Evolutionary conservation across 2,329 filamentous ascomycete genomes (phyloP).

Genomic region (Pyricularia pennisetigena): DNA sequence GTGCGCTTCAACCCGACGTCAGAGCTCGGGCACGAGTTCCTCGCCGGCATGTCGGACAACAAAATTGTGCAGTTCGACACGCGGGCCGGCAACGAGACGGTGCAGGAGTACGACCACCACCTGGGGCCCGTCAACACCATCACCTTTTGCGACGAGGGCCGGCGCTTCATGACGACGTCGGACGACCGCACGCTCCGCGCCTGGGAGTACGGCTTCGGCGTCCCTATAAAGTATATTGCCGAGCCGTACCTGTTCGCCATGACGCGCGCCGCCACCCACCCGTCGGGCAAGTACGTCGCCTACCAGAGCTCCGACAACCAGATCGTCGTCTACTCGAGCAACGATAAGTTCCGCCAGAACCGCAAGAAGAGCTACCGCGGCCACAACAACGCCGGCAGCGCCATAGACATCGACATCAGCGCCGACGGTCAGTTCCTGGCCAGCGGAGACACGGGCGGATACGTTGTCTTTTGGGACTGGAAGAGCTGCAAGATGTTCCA

Average conservation of each 20-base stretch:
- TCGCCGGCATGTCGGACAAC: constrained; percentile 97
- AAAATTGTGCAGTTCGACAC: constrained; percentile 98
- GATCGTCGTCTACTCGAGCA: constrained; percentile 89
- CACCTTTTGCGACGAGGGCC: constrained; percentile 78
- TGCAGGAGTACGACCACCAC: constrained; percentile 95
- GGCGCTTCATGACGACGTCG: constrained; percentile 94
- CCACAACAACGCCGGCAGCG: constrained; percentile 92
- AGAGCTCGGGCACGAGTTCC: constrained; percentile 75
- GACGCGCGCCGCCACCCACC: constrained; percentile 75
- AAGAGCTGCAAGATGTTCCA: constrained; percentile 99
- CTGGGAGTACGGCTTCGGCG: constrained; percentile 98
- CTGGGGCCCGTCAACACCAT: constrained; percentile 97
- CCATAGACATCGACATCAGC: constrained; percentile 78
- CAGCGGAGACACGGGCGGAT: constrained; percentile 80
- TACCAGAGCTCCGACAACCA: constrained; percentile 95
- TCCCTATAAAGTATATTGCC: constrained; percentile 96
- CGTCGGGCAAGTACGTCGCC: constrained; percentile 85
- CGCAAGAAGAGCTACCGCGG: constrained; percentile 93
- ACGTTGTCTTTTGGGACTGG: constrained; percentile 97
- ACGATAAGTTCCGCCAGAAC: constrained; percentile 94
- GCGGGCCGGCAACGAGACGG: constrained; percentile 59
- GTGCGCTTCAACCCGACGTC: constrained; percentile 82
- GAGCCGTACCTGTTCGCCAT: constrained; percentile 98
- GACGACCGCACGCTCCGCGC: constrained; percentile 94
- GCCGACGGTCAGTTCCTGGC: constrained; percentile 89